Conservation (phyloP, 495 filamentous ascomycete species). For the Xylaria bambusicola region DNA sequence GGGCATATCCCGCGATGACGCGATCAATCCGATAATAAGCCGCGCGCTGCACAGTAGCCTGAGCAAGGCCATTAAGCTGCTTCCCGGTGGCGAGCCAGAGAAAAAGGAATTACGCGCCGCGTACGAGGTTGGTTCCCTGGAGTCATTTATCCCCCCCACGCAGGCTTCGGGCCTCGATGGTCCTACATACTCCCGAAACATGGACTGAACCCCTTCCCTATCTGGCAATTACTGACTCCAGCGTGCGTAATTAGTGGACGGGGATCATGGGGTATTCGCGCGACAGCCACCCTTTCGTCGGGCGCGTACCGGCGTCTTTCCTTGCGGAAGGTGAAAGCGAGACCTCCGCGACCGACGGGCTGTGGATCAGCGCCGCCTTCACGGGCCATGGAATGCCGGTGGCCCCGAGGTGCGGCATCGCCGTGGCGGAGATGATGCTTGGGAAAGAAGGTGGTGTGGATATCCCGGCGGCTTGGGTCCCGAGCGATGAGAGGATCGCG, state of each 20-base stretch:
- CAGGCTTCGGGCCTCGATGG: too few relatives aligned
- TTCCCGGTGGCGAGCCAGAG: slow-evolving; percentile 7
- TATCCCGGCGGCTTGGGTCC: slow-evolving; percentile 48
- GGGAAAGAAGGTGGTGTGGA: slow-evolving; percentile 33
- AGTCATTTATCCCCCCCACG: too few relatives aligned
- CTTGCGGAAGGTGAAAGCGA: slow-evolving; percentile 26
- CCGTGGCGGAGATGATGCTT: slow-evolving; percentile 64
- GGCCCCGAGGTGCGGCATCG: slow-evolving; percentile 67
- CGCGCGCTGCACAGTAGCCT: slow-evolving; percentile 29
- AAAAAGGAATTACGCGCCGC: slow-evolving; percentile 53
- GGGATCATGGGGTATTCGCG: slow-evolving; percentile 80
- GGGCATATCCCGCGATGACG: slow-evolving; percentile 46
- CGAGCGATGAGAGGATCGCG: slow-evolving; percentile 44
- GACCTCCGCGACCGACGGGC: slow-evolving; percentile 5
- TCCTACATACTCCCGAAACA: too few relatives aligned
- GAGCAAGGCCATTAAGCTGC: slow-evolving; percentile 1
- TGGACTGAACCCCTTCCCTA: too few relatives aligned
- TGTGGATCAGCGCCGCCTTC: slow-evolving; percentile 65
- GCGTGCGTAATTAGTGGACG: too few relatives aligned
- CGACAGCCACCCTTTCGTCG: slow-evolving; percentile 71
- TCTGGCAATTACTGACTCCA: too few relatives aligned
- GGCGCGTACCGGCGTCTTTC: slow-evolving; percentile 50
- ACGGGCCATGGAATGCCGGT: slow-evolving; percentile 85
- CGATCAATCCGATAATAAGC: slow-evolving; percentile 54
- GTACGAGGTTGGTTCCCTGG: too few relatives aligned